Evolutionary conservation across 148 eudicot species (phyloP).

Genomic region (Amaranthus palmeri): DNA sequence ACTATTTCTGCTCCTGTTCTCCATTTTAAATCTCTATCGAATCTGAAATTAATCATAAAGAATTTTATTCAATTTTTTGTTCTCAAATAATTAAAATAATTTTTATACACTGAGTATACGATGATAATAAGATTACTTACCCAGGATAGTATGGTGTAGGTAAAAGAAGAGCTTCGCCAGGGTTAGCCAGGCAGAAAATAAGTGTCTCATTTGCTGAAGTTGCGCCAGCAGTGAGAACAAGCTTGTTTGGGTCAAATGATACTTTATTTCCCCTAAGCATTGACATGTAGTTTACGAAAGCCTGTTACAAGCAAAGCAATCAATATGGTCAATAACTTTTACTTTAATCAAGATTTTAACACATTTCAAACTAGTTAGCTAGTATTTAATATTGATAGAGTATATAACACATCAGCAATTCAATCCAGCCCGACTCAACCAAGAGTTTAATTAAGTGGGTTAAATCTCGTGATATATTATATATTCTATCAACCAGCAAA

Average conservation of each 20-base stretch:
- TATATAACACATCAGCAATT: no score
- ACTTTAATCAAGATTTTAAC: background rate
- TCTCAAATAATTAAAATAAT: background rate
- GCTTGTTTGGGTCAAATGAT: constrained; percentile 51
- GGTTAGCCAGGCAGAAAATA: constrained; percentile 66
- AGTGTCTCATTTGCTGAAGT: constrained; percentile 81
- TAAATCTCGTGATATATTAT: no score
- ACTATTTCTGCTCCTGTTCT: constrained; percentile 67
- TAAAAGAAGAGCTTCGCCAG: constrained; percentile 71
- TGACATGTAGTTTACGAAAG: constrained; percentile 63
- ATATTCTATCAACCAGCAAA: no score
- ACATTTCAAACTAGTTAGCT: background rate
- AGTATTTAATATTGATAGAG: no score
- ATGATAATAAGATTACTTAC: constrained; percentile 20
- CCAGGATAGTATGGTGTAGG: constrained; percentile 91
- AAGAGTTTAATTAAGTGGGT: no score
- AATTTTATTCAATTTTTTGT: background rate
- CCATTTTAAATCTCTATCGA: constrained; percentile 81
- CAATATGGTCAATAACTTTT: constrained; percentile 1
- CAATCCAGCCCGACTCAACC: no score
- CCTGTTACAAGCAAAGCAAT: constrained; percentile 39
- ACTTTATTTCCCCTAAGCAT: constrained; percentile 57
- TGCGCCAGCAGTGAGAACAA: constrained; percentile 78
- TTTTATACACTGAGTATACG: background rate
- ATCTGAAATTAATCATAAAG: constrained; percentile 30